Evolutionary conservation across 2,329 filamentous ascomycete genomes (phyloP).

Genomic region (Ceratocystis diversiconidia): DNA sequence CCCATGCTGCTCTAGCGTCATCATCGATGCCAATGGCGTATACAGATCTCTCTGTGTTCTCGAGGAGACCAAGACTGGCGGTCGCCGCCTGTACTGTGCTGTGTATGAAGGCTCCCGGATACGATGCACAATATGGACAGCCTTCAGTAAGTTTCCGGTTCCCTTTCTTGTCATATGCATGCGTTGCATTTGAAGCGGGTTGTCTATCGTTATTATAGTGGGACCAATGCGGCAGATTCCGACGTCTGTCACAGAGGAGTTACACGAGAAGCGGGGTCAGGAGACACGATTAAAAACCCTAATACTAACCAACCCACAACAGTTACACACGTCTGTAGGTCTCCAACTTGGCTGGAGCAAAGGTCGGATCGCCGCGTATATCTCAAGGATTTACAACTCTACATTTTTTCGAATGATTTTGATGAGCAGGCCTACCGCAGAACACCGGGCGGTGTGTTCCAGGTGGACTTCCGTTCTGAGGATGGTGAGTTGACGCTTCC

Average conservation of each 20-base stretch:
- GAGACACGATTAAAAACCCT: neutral
- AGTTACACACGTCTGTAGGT: conserved; percentile 41
- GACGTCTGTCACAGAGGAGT: too few relatives aligned
- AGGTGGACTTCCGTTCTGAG: conserved; percentile 35
- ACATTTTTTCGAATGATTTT: conserved; percentile 45
- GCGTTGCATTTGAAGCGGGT: too few relatives aligned
- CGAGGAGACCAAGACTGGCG: conserved; percentile 34
- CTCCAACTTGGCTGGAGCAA: conserved; percentile 37
- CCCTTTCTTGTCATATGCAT: too few relatives aligned
- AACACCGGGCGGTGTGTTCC: conserved; percentile 34
- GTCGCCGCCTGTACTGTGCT: conserved; percentile 42
- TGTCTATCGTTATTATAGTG: neutral
- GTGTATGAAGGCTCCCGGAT: conserved; percentile 24
- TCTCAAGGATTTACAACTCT: conserved; percentile 41
- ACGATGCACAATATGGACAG: conserved; percentile 35
- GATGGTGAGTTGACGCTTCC: conserved; percentile 23
- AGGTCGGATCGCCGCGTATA: conserved; percentile 34
- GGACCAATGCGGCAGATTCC: neutral
- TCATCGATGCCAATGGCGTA: conserved; percentile 39
- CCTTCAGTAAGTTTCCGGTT: conserved; percentile 36
- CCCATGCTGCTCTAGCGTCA: conserved; percentile 30
- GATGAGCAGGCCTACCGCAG: conserved; percentile 38
- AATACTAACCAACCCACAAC: neutral
- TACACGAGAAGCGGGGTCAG: neutral
- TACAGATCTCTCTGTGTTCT: conserved; percentile 39